Evolutionary conservation across 2,329 filamentous ascomycete species (phyloP), one percentile per base, ranked within the genome.

Genomic region (Juglanconis oblonga): DNA sequence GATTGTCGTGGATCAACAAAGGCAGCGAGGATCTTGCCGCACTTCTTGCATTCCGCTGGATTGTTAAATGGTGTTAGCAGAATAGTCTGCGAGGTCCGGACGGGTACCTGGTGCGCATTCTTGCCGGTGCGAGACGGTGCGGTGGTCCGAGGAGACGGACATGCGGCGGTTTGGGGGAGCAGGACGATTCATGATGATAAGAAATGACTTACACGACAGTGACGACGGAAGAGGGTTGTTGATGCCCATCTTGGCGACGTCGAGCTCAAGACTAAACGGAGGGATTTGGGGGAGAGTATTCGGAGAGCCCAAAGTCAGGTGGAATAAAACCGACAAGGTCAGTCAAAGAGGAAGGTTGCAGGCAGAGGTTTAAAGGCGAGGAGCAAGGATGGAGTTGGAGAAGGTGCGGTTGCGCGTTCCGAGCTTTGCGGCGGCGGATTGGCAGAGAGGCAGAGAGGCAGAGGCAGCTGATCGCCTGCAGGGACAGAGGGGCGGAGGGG

Each of bases 31-130:
- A 98, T 98, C 81, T 96, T 97, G 72, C 90, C 90, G 73, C 92
- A 95, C 78, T 99, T 99, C 76, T 90, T 95, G 79, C 95, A 98
- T 80, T 99, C 95, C 80, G 92, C 94, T 97, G 76, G 29, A 44
- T 35, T 67, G 10, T 10, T 24, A 24, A 24, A 1, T 24, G 24
- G 24, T 24, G 24, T 24, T 24, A 24, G 24, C 24, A 24, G 24
- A 24, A 24, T 24, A 24, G 24, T 2, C 24, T 24, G 24, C 24
- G 24, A 24, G 24, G 24, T 2, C 24, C 24, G 24, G 24, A 24
- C 24, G 24, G 24, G 24, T 24, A 2, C 24, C 24, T 24, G 24
- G 24, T 24, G 24, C 24, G 24, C 24, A 24, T 24, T 24, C 24
- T 24, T 24, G 24, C 24, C 52, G 59, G 58, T 59, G 57, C 57